Base-by-base conservation (phyloP, 2,329 filamentous ascomycete genomes). In the Aphanoascus verrucosus region DNA sequence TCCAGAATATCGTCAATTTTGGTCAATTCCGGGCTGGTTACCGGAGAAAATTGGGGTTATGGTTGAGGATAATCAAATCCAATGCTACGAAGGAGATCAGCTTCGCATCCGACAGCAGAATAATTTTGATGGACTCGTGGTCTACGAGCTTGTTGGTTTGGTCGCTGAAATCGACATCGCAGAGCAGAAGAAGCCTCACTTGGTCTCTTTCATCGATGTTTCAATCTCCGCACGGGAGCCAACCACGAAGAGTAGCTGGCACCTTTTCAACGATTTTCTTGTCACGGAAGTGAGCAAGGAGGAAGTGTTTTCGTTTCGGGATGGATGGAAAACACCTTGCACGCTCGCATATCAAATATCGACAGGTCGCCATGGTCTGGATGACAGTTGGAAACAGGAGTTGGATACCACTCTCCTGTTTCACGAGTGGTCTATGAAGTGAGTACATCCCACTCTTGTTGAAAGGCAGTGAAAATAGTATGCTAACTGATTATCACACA, bases 221-320 rank as follows among this genome's bases (percentile, higher is more conserved):
- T 74, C 69, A 42, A 65, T 73, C 4, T 74, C 68, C 8, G 64
- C 66, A 20, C 62, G 63, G 5, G 59, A 68, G 32, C 67, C 78
- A 0, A 77, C 81, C 0, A 74, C 73, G 2, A 77, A 82, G 58
- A 84, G 81, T 62, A 84, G 85, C 61, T 98, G 94, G 94, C 88
- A 97, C 69, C 72, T 98, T 1, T 96, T 98, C 73, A 98, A 98
- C 62, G 93, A 98, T 69, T 98, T 98, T 63, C 72, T 95, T 35
- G 94, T 98, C 19, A 82, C 86, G 11, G 83, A 85, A 8, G 81
- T 95, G 14, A 81, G 84, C 32, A 79, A 81, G 28, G 84, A 89
- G 57, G 91, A 98, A 65, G 94, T 91, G 0, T 74, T 97, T 15
- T 83, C 85, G 20, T 98, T 97, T 68, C 90, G 91, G 57, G 82